Evolutionary conservation across 2,329 filamentous ascomycete species (phyloP).

Genomic region (Fusarium tupiense): DNA sequence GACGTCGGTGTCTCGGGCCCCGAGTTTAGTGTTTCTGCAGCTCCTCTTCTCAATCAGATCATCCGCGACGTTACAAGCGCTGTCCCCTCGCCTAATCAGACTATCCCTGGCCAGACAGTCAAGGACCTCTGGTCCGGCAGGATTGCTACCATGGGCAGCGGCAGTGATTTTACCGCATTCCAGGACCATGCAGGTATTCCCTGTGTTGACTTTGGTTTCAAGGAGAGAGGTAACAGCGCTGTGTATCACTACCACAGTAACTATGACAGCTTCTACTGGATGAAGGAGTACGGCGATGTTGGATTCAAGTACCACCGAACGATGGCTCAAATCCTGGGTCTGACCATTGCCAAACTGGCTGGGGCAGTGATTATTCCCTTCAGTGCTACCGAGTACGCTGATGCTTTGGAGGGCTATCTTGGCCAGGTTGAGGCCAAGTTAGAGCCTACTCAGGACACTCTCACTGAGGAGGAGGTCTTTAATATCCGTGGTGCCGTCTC

Average conservation of each 20-base stretch:
- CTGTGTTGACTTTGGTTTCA: slow-evolving; percentile 71
- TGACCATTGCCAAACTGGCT: slow-evolving; percentile 69
- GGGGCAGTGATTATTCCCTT: slow-evolving; percentile 72
- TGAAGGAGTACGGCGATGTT: slow-evolving; percentile 80
- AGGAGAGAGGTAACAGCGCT: slow-evolving; percentile 53
- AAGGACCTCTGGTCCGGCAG: slow-evolving; percentile 71
- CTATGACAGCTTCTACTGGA: slow-evolving; percentile 92
- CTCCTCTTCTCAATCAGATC: slow-evolving; percentile 79
- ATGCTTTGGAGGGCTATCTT: slow-evolving; percentile 63
- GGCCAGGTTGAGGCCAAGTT: slow-evolving; percentile 62
- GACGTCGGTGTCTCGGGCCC: slow-evolving; percentile 78
- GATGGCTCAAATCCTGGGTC: slow-evolving; percentile 71
- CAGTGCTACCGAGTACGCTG: slow-evolving; percentile 71
- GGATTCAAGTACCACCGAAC: slow-evolving; percentile 73
- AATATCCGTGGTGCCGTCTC: slow-evolving; percentile 42
- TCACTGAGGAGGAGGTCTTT: slow-evolving; percentile 46
- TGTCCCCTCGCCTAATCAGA: slow-evolving; percentile 80
- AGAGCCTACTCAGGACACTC: slow-evolving; percentile 38
- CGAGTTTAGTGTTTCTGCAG: slow-evolving; percentile 71
- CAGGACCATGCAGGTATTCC: slow-evolving; percentile 76
- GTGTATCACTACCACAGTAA: slow-evolving; percentile 90
- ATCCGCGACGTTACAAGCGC: slow-evolving; percentile 72
- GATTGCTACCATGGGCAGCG: slow-evolving; percentile 75
- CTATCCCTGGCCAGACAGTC: slow-evolving; percentile 75
- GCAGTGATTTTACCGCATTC: slow-evolving; percentile 80